Percentiles rank a stretch among this genome's conserved stretches.
Conservation (phyloP, 2,329 filamentous ascomycete genomes). For the Eurotiales sp. region DNA sequence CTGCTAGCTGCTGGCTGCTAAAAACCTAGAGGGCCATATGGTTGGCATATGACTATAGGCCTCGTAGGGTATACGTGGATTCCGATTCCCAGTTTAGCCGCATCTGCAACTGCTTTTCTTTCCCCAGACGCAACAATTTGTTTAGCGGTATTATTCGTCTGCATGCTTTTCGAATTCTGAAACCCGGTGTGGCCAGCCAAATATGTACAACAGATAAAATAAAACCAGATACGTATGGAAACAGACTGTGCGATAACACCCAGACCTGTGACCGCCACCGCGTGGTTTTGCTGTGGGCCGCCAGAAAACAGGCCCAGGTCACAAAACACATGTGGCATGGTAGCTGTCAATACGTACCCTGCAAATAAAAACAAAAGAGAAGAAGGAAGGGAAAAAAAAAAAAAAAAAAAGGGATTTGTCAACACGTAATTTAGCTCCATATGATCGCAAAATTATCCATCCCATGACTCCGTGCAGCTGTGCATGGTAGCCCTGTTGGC, state of each 20-base stretch:
- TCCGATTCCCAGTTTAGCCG: neutral
- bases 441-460: neutral
- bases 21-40: too few relatives aligned
- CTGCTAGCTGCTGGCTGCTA: too few relatives aligned
- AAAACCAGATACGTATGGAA: too few relatives aligned
- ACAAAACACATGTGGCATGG: neutral
- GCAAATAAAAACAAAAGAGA: too few relatives aligned
- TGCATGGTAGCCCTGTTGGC: neutral
- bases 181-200: neutral
- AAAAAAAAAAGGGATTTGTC: neutral
- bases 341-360: neutral
- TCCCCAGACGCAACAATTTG: neutral
- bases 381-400: too few relatives aligned
- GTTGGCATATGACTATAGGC: too few relatives aligned
- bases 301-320: neutral
- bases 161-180: neutral
- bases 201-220: too few relatives aligned
- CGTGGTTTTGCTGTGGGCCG: slow-evolving; percentile 7
- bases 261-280: slow-evolving; percentile 3
- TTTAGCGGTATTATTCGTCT: neutral
- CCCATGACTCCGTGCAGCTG: neutral
- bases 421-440: neutral
- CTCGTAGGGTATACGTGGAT: neutral
- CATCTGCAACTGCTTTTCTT: neutral
- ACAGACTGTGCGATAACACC: too few relatives aligned